Evolutionary conservation across 768 basidiomycete species (phyloP).

Genomic region (Kondoa subrosea): DNA sequence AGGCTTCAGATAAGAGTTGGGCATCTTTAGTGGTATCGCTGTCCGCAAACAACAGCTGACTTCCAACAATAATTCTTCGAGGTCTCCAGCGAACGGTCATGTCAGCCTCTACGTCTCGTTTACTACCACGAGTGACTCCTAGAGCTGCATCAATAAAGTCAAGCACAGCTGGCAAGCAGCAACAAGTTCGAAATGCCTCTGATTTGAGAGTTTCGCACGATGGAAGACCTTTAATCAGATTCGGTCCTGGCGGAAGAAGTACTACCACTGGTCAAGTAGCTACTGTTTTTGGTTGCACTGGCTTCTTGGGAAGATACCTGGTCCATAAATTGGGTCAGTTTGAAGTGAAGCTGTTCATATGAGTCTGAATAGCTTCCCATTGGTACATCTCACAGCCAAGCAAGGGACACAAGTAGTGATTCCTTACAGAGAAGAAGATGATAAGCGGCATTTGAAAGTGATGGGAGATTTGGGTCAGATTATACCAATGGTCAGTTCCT

Average conservation of each 20-base stretch:
- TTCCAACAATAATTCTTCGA: background rate
- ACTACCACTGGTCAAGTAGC: slow-evolving; percentile 44
- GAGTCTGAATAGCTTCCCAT: background rate
- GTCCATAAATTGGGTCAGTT: slow-evolving; percentile 75
- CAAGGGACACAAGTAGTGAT: slow-evolving; percentile 82
- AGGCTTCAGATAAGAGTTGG: too few species aligned
- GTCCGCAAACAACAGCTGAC: too few species aligned
- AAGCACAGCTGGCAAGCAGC: background rate
- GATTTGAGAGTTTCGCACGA: background rate
- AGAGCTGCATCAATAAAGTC: background rate
- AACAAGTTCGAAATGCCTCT: background rate
- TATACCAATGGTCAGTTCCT: slow-evolving; percentile 57
- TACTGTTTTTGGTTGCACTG: slow-evolving; percentile 92
- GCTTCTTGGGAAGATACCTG: slow-evolving; percentile 84
- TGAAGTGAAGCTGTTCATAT: background rate
- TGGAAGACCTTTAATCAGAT: background rate
- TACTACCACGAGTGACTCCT: background rate
- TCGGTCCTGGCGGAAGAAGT: background rate
- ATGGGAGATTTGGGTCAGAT: slow-evolving; percentile 96
- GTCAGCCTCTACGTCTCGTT: background rate
- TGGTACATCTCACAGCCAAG: slow-evolving; percentile 43
- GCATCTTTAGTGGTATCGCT: too few species aligned
- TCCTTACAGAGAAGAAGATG: slow-evolving; percentile 88
- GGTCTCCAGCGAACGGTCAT: background rate
- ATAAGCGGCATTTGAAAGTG: slow-evolving; percentile 69